Evolutionary conservation across 352 stramenopile species (phyloP).

Genomic region (Saprolegnia parasitica): DNA sequence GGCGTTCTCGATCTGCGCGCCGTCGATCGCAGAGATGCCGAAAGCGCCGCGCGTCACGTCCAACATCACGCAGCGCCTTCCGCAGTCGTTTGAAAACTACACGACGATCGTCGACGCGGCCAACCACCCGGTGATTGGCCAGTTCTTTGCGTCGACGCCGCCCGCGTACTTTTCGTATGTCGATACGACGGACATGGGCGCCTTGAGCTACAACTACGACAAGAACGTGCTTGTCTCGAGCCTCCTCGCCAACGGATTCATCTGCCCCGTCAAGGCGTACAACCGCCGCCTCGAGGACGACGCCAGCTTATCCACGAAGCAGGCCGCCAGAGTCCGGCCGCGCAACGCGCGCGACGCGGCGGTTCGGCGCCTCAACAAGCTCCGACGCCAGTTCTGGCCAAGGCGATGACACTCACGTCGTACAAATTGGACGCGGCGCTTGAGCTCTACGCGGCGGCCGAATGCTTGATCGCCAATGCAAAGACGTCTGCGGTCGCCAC

Average conservation of each 20-base stretch:
- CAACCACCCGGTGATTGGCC: constrained; percentile 11
- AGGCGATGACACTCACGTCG: background rate
- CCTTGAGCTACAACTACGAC: constrained; percentile 25
- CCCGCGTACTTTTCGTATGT: constrained; percentile 21
- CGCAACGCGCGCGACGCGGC: background rate
- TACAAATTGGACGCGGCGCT: background rate
- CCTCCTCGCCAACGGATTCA: constrained; percentile 9
- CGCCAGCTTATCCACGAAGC: background rate
- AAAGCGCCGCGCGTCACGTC: background rate
- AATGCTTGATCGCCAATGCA: background rate
- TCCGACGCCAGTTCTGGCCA: background rate
- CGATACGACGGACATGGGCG: constrained; percentile 10
- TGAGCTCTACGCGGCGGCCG: background rate
- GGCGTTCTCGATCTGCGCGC: background rate
- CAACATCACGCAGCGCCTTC: constrained; percentile 14
- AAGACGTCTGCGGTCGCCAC: too few species aligned
- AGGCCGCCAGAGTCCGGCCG: too few species aligned
- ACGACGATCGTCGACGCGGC: constrained; percentile 16
- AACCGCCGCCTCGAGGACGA: background rate
- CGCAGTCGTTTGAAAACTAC: background rate
- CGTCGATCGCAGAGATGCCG: background rate
- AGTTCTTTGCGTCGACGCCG: constrained; percentile 13
- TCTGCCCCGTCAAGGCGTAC: background rate
- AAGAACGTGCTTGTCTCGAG: constrained; percentile 14
- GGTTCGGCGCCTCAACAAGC: background rate